Evolutionary conservation across 1,139 yeast genomes (phyloP), one percentile per base, ranked within the genome.

Genomic region (Wickerhamiella infanticola): DNA sequence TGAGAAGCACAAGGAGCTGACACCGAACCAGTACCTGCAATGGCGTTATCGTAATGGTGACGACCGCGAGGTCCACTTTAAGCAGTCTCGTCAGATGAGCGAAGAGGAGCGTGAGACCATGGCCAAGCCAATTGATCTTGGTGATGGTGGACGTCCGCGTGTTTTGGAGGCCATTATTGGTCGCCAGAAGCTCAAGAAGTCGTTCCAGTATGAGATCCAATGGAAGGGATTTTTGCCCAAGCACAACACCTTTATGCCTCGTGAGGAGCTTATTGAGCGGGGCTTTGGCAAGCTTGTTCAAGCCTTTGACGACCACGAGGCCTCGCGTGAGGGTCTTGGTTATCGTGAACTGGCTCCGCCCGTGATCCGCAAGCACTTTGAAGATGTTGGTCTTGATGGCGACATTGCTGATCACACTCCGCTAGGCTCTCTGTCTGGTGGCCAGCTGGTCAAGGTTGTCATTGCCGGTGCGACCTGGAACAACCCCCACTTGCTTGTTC

Each of bases 391-490:
- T 49, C 73, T 90, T 54, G 98, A 90, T 61, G 94, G 96, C 56
- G 98, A 90, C 60, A 88, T 90, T 67, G 97, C 97, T 37, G 95
- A 90, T 64, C 97, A 90, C 64, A 90, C 96, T 24, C 95, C 95
- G 45, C 72, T 90, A 75, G 97, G 97, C 24, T 85, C 95, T 8
- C 72, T 90, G 52, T 86, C 96, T 39, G 98, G 98, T 62, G 98
- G 98, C 56, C 98, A 90, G 70, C 74, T 88, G 62, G 98, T 90
- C 52, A 90, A 90, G 68, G 97, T 90, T 52, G 98, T 90, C 51
- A 88, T 90, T 70, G 98, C 98, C 18, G 97, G 97, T 66, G 97
- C 97, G 54, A 90, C 90, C 94, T 90, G 98, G 98, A 88, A 90
- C 68, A 90, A 90, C 63, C 98, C 98, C n/a, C 98, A 90, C 67